These are phyloP conservation scores for Ricinus communis DNA, from an alignment of 345 rosid species.

Conservation along the genomic window DNA sequence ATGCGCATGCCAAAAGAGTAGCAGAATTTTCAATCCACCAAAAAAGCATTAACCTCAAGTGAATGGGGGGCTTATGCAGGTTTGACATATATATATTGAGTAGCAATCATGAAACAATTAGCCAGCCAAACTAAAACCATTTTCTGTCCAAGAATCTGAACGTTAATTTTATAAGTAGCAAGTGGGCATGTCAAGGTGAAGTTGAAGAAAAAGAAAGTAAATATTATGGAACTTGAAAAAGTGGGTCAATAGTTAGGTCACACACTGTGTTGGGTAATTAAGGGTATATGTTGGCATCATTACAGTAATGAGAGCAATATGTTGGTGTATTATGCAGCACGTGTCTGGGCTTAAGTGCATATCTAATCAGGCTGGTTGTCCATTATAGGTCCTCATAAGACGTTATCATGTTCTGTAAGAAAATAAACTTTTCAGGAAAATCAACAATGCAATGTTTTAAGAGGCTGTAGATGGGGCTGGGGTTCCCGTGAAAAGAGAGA, in stretches of 20 bases:
- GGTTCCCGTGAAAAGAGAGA: too few relatives aligned
- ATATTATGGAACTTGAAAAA: neutral
- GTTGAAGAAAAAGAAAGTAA: neutral
- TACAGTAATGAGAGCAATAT: neutral
- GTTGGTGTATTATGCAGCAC: neutral
- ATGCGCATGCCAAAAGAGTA: conserved; percentile 5
- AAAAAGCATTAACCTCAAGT: neutral
- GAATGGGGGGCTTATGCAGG: too few relatives aligned
- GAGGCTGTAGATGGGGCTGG: too few relatives aligned
- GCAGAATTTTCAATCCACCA: neutral
- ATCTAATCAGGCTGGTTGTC: neutral
- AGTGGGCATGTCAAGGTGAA: neutral
- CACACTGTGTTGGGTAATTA: neutral
- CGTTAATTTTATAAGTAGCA: neutral
- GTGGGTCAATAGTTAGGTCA: neutral
- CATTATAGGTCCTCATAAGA: too few relatives aligned
- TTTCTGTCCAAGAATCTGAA: neutral
- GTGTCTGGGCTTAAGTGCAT: neutral
- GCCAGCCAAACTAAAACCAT: too few relatives aligned
- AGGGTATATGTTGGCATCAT: neutral
- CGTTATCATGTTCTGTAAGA: neutral
- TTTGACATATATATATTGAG: neutral
- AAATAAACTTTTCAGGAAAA: too few relatives aligned
- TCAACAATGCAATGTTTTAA: too few relatives aligned
- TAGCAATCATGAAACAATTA: neutral